These are phyloP conservation scores for Wickerhamiella pararugosa DNA, from an alignment of 1,139 yeast genomes.

Conservation along the genomic window DNA sequence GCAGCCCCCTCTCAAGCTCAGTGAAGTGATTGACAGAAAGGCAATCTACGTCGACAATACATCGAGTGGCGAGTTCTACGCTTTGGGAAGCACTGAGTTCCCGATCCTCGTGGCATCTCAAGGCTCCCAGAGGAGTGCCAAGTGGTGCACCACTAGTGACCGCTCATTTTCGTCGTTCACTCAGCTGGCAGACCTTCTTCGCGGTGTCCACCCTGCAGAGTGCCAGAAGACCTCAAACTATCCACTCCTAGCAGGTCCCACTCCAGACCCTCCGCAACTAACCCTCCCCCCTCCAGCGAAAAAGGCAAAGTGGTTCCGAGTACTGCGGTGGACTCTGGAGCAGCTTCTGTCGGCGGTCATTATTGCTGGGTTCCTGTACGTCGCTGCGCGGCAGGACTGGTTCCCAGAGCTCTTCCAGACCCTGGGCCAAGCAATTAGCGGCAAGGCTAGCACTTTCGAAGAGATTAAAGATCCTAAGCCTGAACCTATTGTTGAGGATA, in stretches of 20 bases:
- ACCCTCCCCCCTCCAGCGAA: conserved; percentile 14
- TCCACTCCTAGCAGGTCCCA: conserved; percentile 3
- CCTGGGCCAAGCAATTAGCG: conserved; percentile 1
- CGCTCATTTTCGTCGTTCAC: conserved; percentile 1
- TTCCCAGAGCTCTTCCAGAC: conserved; percentile 23
- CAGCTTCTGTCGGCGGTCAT: conserved; percentile 34
- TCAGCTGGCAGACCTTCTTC: conserved; percentile 7
- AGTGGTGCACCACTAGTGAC: conserved; percentile 20
- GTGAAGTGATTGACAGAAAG: conserved; percentile 13
- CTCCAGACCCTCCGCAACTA: conserved; percentile 11
- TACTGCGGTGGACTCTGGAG: conserved; percentile 29
- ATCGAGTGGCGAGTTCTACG: conserved; percentile 64
- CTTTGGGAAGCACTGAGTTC: conserved; percentile 60
- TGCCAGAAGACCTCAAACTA: conserved; percentile 10
- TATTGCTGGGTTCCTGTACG: conserved; percentile 22
- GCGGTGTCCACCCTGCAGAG: conserved; percentile 16
- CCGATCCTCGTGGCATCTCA: conserved; percentile 76
- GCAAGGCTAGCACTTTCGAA: neutral
- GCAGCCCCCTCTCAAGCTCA: conserved; percentile 23
- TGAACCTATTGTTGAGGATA: too few relatives aligned
- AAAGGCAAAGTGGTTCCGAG: conserved; percentile 11
- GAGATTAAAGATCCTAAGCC: neutral
- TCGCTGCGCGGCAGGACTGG: conserved; percentile 29
- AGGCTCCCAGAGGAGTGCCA: conserved; percentile 55
- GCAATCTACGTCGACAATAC: conserved; percentile 55